phyloP scores from a whole-genome alignment of 2,329 filamentous ascomycete genomes.

The Pyrenochaeta sp. region DNA sequence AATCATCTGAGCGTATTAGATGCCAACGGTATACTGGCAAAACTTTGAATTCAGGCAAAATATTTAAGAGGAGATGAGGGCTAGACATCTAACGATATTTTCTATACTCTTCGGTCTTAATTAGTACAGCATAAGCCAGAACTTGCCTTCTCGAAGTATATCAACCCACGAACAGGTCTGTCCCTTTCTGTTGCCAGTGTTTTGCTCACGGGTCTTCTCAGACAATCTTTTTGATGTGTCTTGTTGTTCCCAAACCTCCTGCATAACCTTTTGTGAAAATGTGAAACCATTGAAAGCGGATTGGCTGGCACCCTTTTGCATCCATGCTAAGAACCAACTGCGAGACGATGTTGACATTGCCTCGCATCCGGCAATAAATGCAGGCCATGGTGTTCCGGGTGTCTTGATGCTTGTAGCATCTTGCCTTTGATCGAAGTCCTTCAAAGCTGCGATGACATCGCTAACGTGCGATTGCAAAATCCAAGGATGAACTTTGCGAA shows the following conservation, averaged over 20 bases:
- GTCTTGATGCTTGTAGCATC: conserved; percentile 8
- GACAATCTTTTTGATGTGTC: conserved; percentile 1
- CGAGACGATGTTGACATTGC: conserved; percentile 16
- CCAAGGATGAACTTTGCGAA: conserved; percentile 50
- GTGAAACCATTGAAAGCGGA: conserved; percentile 15
- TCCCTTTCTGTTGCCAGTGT: background rate
- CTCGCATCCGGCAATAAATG: conserved; percentile 26
- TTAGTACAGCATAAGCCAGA: conserved; percentile 21
- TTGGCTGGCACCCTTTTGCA: conserved; percentile 19
- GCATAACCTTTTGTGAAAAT: conserved; percentile 15
- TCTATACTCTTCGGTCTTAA: background rate
- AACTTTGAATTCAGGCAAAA: conserved; percentile 1
- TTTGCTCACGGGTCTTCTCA: conserved; percentile 1
- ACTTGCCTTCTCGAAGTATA: conserved; percentile 12
- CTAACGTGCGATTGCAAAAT: conserved; percentile 51
- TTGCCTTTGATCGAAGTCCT: conserved; percentile 18
- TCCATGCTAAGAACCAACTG: conserved; percentile 21
- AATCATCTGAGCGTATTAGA: conserved; percentile 19
- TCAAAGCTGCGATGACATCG: conserved; percentile 18
- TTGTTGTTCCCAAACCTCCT: conserved; percentile 19
- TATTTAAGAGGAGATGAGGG: background rate
- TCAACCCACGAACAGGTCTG: conserved; percentile 16
- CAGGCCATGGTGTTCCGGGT: conserved; percentile 25
- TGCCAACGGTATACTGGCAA: conserved; percentile 13
- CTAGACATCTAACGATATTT: no score